Conservation (phyloP, 169 alveolate genomes). For the Plasmodium relictum region DNA sequence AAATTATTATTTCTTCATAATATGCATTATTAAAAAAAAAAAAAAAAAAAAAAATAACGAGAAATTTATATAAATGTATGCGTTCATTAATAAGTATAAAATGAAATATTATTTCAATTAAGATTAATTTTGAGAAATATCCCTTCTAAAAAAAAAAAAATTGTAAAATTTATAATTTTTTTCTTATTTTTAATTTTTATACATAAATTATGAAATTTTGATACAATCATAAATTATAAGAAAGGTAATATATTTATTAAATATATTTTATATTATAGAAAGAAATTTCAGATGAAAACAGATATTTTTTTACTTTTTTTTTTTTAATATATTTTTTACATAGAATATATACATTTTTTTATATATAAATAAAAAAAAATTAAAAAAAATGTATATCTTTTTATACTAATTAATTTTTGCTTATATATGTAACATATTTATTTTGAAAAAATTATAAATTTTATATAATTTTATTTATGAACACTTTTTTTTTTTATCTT, state of each 20-base stretch:
- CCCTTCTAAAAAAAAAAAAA: not conserved
- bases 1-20: not conserved
- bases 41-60: constrained; percentile 4
- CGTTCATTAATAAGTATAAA: not conserved
- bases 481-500: not conserved
- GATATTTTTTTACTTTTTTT: too few relatives aligned
- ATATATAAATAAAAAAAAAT: not conserved
- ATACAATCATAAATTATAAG: not conserved
- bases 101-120: not conserved
- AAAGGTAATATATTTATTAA: not conserved
- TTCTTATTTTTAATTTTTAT: not conserved
- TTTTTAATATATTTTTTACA: too few relatives aligned
- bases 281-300: not conserved
- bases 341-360: too few relatives aligned
- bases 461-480: not conserved
- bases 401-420: not conserved
- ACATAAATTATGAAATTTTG: constrained; percentile 7
- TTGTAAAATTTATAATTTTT: not conserved
- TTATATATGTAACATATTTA: not conserved
- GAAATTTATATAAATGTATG: not conserved
- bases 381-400: not conserved
- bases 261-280: not conserved
- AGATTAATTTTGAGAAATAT: not conserved
- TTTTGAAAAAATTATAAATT: not conserved
- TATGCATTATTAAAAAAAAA: constrained; percentile 1